A percentile compares a stretch with the other conserved stretches of the same genome.
These are phyloP conservation scores for Oenanthe javanica DNA, from an alignment of 140 eudicot genomes.

Conservation along the genomic window DNA sequence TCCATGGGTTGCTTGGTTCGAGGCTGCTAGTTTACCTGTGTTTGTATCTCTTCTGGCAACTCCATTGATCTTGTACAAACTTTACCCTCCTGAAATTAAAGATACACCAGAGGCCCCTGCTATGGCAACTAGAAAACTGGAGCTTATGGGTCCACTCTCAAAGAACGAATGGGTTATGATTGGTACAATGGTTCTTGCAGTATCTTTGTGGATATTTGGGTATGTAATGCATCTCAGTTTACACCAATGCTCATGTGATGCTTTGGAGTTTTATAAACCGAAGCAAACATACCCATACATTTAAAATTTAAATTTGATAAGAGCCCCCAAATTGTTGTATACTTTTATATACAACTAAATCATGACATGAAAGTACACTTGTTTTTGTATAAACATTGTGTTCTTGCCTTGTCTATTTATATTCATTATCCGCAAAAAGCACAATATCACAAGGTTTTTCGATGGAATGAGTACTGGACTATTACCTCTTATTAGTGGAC, in stretches of 20 bases:
- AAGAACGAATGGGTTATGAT: slow-evolving; percentile 86
- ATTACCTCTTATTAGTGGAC: background rate
- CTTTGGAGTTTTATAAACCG: background rate
- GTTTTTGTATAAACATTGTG: background rate
- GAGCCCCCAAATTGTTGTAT: background rate
- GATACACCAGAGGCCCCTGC: slow-evolving; percentile 98
- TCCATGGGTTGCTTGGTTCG: slow-evolving; percentile 87
- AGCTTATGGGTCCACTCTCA: slow-evolving; percentile 79
- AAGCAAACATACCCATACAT: background rate
- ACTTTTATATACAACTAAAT: background rate
- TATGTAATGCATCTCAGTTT: slow-evolving; percentile 26
- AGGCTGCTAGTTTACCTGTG: slow-evolving; percentile 82
- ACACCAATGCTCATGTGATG: background rate
- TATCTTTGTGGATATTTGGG: slow-evolving; percentile 84
- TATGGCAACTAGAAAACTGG: slow-evolving; percentile 66
- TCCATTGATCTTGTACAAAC: slow-evolving; percentile 64
- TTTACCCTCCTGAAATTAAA: slow-evolving; percentile 81
- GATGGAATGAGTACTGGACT: background rate
- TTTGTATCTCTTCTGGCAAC: slow-evolving; percentile 61
- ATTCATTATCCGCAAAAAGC: background rate
- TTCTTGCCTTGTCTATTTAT: background rate
- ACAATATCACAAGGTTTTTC: background rate
- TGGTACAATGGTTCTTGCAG: slow-evolving; percentile 88
- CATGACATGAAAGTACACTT: background rate
- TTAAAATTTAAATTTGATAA: background rate